Evolutionary conservation across 768 basidiomycete species (phyloP), one percentile per base, ranked within the genome.

Genomic region (Cystofilobasidium macerans): DNA sequence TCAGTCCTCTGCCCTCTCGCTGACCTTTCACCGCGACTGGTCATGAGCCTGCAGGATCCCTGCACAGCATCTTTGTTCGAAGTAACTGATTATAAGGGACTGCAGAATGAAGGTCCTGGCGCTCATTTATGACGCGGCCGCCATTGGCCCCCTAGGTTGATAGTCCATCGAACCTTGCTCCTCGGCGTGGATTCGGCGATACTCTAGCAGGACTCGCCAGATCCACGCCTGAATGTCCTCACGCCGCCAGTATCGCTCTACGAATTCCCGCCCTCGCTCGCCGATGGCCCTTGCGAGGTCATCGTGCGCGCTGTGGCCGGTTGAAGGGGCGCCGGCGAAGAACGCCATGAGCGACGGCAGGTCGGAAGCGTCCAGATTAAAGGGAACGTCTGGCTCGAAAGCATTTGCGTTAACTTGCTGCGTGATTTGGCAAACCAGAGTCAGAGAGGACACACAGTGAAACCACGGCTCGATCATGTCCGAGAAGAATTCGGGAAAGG

Each of bases 341-440:
- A 90, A 90, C 0, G 83, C 76, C 48, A 87, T 78, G 2, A 83
- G 77, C 69, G 88, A 87, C 71, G 86, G 81, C 5, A 89, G 75
- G 73, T 88, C 86, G 0, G 81, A 79, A 9, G 85, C 79, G 68
- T 85, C 84, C 0, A 85, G 67, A 65, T 77, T 74, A 61, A 87
- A 77, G 1, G 86, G 86, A 1, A 87, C 79, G 71, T 87, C 42
- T 42, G 42, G 9, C 16, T 13, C 7, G 42, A 20, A 4, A 20
- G 42, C 7, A 14, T 13, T 18, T 4, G 9, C 13, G n/a, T n/a
- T 11, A n/a, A n/a, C n/a, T n/a, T n/a, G n/a, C n/a, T n/a, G n/a
- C n/a, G n/a, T n/a, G n/a, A n/a, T n/a, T n/a, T n/a, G n/a, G n/a
- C 4, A 42, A 14, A 3, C 4, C 16, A 20, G 13, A 20, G 16